Evolutionary conservation across 306 rosid species (phyloP).

Genomic region (Gynostemma pentaphyllum): DNA sequence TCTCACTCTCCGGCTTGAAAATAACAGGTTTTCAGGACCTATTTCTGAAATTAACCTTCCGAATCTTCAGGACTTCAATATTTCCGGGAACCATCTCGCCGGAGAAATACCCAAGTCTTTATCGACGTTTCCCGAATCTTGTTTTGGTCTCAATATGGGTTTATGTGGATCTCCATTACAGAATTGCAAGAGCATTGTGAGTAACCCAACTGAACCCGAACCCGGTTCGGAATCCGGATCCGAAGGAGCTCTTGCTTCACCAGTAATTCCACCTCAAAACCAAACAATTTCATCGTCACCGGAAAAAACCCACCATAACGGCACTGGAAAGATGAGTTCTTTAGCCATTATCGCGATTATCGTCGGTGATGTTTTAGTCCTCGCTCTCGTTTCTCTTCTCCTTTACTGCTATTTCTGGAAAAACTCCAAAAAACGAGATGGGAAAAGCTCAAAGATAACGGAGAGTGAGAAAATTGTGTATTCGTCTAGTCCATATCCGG

Average conservation of each 20-base stretch:
- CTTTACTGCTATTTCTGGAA: constrained; percentile 68
- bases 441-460: constrained; percentile 39
- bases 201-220: constrained; percentile 58
- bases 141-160: constrained; percentile 37
- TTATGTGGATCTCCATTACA: constrained; percentile 57
- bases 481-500: constrained; percentile 79
- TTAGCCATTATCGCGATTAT: constrained; percentile 47
- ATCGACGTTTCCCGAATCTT: constrained; percentile 39
- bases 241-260: constrained; percentile 60
- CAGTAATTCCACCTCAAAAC: constrained; percentile 25
- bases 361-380: constrained; percentile 47
- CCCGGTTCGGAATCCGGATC: no score
- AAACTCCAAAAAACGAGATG: constrained; percentile 31
- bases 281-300: constrained; percentile 48
- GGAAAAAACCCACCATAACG: constrained; percentile 1
- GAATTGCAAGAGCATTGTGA: constrained; percentile 20
- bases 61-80: constrained; percentile 48
- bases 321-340: constrained; percentile 27
- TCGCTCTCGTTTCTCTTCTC: constrained; percentile 40
- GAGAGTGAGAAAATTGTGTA: constrained; percentile 63
- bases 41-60: constrained; percentile 36
- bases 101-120: constrained; percentile 53
- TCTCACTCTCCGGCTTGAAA: constrained; percentile 56
- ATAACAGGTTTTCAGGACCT: constrained; percentile 37
- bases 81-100: constrained; percentile 42